Evolutionary conservation across 2,329 filamentous ascomycete genomes (phyloP), one percentile per base, ranked within the genome.

Genomic region (Colletotrichum gigasporum): DNA sequence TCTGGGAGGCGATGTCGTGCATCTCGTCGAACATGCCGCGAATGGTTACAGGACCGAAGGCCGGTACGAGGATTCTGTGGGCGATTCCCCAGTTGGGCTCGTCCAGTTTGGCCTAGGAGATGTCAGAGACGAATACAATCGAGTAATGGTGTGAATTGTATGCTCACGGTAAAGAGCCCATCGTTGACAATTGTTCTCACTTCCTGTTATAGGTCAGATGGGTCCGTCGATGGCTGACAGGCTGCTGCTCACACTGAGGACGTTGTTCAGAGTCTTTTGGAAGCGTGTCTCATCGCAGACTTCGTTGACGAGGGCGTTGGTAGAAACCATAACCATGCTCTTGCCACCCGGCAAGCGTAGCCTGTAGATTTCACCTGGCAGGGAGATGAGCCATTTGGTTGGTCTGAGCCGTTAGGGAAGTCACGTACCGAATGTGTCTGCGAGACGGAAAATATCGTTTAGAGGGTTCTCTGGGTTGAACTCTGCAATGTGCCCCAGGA

Each of bases 41-140:
- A 69, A 93, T 92, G 2, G 85, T 82, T 20, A 92, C 74, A 0
- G 90, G 90, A 0, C 90, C 90, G 72, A 93, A 92, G 2, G 89
- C 89, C 0, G 90, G 90, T 70, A 90, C 84, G 56, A 93, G 78
- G 14, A 89, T 78, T 20, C 88, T 79, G 70, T 92, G 86, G 26
- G 91, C 90, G 67, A 90, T 83, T 24, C 81, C 56, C 67, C 68
- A 71, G 50, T 65, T 66, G n/a, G 56, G 54, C 34, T 70, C 65
- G 11, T 58, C 66, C 14, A 35, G 35, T 18, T 37, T 42, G 12
- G 69, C 69, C 53, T 67, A n/a, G 18, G 16, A 12, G n/a, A 5
- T 12, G 34, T 41, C 2, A 51, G 34, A n/a, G n/a, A n/a, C n/a
- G n/a, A n/a, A n/a, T n/a, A n/a, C n/a, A n/a, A n/a, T n/a, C n/a